Conservation (phyloP, 1,284 basidiomycete genomes). For the Sphaerobolus stellatus region DNA sequence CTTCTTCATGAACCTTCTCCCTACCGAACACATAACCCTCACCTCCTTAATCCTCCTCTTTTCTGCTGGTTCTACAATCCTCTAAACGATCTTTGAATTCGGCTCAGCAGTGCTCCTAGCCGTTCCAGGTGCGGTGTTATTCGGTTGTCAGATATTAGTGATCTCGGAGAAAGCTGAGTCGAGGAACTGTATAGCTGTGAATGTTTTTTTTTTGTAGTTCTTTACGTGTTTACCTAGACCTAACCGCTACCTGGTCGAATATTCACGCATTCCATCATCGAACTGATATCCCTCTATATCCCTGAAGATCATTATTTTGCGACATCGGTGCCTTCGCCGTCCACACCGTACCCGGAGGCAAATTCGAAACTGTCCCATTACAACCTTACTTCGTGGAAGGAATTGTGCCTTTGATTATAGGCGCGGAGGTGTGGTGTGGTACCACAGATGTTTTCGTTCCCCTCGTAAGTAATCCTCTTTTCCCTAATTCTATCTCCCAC, state of each 20-base stretch:
- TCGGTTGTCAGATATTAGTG: slow-evolving; percentile 49
- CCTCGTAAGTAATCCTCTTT: slow-evolving; percentile 52
- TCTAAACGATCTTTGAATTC: slow-evolving; percentile 58
- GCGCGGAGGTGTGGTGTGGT: slow-evolving; percentile 67
- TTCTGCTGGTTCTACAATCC: slow-evolving; percentile 45
- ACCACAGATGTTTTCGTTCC: slow-evolving; percentile 92
- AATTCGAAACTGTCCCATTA: too few relatives aligned
- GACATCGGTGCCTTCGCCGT: too few relatives aligned
- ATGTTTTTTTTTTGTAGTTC: too few relatives aligned
- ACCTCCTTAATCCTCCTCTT: slow-evolving; percentile 63
- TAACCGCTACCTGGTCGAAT: too few relatives aligned
- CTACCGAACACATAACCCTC: slow-evolving; percentile 62
- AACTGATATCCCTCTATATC: too few relatives aligned
- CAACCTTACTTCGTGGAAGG: slow-evolving; percentile 68
- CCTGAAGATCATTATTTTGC: too few relatives aligned
- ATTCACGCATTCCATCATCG: too few relatives aligned
- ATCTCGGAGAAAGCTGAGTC: slow-evolving; percentile 39
- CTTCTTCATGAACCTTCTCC: slow-evolving; percentile 34
- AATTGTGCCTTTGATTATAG: slow-evolving; percentile 62
- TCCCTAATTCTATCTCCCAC: not conserved
- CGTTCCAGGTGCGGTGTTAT: slow-evolving; percentile 53
- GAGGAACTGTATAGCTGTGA: slow-evolving; percentile 14
- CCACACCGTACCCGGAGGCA: too few relatives aligned
- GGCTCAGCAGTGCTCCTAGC: slow-evolving; percentile 73
- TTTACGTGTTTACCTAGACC: too few relatives aligned